phyloP scores from a whole-genome alignment of 805 yeast species.

The Metschnikowia bowlesiae region DNA sequence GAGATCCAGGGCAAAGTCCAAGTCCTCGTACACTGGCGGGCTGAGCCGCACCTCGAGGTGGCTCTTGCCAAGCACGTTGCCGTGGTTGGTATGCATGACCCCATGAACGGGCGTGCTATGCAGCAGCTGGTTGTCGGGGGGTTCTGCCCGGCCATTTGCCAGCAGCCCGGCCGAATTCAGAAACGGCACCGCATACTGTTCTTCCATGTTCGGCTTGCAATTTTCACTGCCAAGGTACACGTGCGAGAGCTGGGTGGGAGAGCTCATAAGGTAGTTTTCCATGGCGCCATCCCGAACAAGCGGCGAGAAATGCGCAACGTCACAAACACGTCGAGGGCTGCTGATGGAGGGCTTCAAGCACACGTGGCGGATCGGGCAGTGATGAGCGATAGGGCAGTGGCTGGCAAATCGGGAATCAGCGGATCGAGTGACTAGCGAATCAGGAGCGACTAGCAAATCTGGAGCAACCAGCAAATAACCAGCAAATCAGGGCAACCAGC shows the following conservation, averaged over 20 bases:
- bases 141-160: neutral
- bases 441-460: no score
- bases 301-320: neutral
- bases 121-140: neutral
- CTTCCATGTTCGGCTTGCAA: neutral
- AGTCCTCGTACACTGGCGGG: slow-evolving; percentile 14
- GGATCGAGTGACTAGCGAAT: no score
- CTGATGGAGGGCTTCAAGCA: neutral
- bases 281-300: slow-evolving; percentile 17
- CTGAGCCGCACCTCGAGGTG: slow-evolving; percentile 4
- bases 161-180: neutral
- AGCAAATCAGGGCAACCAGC: no score
- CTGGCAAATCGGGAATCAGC: no score
- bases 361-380: neutral
- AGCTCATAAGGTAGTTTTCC: slow-evolving; percentile 39
- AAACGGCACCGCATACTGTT: neutral
- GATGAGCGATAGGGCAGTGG: neutral
- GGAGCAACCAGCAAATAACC: neutral
- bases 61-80: neutral
- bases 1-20: slow-evolving; percentile 15
- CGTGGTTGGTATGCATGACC: neutral
- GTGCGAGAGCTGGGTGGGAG: slow-evolving; percentile 36
- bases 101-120: neutral
- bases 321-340: neutral
- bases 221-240: slow-evolving; percentile 19